Base-by-base conservation (phyloP, 768 basidiomycete genomes). In the Lentinula sp. region DNA sequence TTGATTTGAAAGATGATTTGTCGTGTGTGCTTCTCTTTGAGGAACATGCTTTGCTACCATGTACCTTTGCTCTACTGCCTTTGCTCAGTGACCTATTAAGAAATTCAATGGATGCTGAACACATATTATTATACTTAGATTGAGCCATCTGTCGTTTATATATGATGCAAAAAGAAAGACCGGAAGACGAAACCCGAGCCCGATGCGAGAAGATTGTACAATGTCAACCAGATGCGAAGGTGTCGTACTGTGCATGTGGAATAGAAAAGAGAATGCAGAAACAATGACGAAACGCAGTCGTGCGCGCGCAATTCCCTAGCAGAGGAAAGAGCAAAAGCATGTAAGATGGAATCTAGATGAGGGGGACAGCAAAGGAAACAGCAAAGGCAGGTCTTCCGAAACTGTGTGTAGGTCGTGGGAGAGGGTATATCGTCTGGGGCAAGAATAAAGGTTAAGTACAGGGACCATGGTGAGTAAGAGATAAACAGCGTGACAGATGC, bases 271-370 rank as follows among this genome's bases (percentile, higher is more conserved):
- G 12, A 39, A 54, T 54, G 53, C 35, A 8, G 53, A n/a, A 33
- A 39, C 18, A 54, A 39, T 39, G 13, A 37, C 16, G 36, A 39
- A 36, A 54, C 16, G 37, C 32, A 54, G 37, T 37, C 53, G 18
- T 18, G n/a, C 9, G 46, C 46, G 9, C 53, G 15, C 35, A 56
- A 43, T 5, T 23, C 37, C 37, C 39, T 16, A 42, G 41, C 55
- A 42, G 16, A 32, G 55, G 46, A 28, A 48, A 41, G 41, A 41
- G 39, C 16, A 28, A 20, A 18, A 52, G 8, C 1, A 35, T 20
- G 18, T 20, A n/a, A 54, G 50, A 51, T 51, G n/a, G 50, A 39
- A 54, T 54, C 53, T 54, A 54, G 37, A 54, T 54, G 53, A 36
- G 28, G 51, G 7, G 20, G 20, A 23, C 18, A 39, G 35, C 20